These are phyloP conservation scores for Jamesozyma piceae DNA, from an alignment of 805 yeast species.

Conservation along the genomic window DNA sequence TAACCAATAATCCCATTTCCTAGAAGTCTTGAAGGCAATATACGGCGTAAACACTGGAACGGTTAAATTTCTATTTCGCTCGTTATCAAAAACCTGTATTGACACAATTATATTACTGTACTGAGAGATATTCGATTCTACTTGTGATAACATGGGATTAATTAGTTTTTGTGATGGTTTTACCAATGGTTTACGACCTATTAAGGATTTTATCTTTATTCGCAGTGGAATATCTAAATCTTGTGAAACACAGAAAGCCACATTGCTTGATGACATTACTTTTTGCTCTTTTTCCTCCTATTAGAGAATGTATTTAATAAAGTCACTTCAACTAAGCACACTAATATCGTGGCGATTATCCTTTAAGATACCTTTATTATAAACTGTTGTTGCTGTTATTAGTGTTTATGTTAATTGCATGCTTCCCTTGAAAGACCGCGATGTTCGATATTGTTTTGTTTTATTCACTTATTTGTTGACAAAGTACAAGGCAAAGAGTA, in stretches of 20 bases:
- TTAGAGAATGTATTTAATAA: no score
- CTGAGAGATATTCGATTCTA: conserved; percentile 32
- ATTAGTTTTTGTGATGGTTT: conserved; percentile 40
- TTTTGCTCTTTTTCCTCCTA: no score
- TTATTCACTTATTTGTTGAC: neutral
- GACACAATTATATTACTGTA: conserved; percentile 36
- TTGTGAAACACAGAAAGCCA: conserved; percentile 48
- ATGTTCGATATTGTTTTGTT: neutral
- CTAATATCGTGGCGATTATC: no score
- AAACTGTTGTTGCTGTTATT: neutral
- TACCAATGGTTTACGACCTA: conserved; percentile 35
- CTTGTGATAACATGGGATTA: conserved; percentile 37
- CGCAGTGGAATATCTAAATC: conserved; percentile 43
- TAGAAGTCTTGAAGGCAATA: conserved; percentile 36
- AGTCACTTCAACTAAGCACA: no score
- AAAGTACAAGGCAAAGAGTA: no score
- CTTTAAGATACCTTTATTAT: no score
- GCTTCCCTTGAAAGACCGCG: neutral
- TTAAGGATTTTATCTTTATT: conserved; percentile 40
- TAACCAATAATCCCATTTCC: conserved; percentile 66
- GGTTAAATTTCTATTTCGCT: conserved; percentile 39
- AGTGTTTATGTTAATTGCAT: neutral
- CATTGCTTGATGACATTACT: conserved; percentile 25
- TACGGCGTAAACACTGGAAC: conserved; percentile 43
- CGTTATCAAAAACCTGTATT: conserved; percentile 34